These are phyloP conservation scores for Calonectria pseudoturangicola DNA, from an alignment of 2,329 filamentous ascomycete species.

Conservation along the genomic window DNA sequence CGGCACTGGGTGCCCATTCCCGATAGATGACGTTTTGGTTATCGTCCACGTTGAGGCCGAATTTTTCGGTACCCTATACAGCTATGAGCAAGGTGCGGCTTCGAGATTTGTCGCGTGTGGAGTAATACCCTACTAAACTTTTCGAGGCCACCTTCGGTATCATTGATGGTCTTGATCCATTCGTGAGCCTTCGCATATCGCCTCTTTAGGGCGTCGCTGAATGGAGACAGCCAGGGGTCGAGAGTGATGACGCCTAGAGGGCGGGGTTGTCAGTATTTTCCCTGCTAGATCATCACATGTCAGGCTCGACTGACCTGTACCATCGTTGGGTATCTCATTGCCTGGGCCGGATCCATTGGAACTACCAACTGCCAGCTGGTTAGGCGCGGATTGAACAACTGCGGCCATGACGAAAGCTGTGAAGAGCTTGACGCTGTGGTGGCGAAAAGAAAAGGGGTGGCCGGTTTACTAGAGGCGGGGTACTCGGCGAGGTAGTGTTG, in stretches of 20 bases:
- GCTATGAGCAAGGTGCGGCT: conserved; percentile 34
- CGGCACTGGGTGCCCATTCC: conserved; percentile 96
- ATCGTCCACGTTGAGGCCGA: conserved; percentile 87
- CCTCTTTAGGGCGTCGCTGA: conserved; percentile 83
- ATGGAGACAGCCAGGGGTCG: conserved; percentile 93
- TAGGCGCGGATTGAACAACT: conserved; percentile 63
- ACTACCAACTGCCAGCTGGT: conserved; percentile 63
- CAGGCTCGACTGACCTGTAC: conserved; percentile 75
- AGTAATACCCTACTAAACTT: conserved; percentile 87
- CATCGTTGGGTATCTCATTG: conserved; percentile 76
- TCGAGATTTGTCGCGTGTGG: background rate
- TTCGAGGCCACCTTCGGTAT: conserved; percentile 90
- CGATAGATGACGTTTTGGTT: conserved; percentile 92
- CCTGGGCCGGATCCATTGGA: conserved; percentile 61
- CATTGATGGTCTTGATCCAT: conserved; percentile 90
- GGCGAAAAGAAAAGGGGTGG: conserved; percentile 41
- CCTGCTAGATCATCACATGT: conserved; percentile 48
- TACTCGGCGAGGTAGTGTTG: conserved; percentile 47
- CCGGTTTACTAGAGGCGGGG: conserved; percentile 47
- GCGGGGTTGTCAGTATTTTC: conserved; percentile 45
- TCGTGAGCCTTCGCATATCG: conserved; percentile 87
- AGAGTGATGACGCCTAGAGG: conserved; percentile 85
- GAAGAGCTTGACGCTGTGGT: conserved; percentile 40
- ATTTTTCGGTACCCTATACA: conserved; percentile 87
- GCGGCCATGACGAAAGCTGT: conserved; percentile 57